Evolutionary conservation across 192 early-diverging fungal genomes (phyloP).

Genomic region (Rhizophagus sp.): DNA sequence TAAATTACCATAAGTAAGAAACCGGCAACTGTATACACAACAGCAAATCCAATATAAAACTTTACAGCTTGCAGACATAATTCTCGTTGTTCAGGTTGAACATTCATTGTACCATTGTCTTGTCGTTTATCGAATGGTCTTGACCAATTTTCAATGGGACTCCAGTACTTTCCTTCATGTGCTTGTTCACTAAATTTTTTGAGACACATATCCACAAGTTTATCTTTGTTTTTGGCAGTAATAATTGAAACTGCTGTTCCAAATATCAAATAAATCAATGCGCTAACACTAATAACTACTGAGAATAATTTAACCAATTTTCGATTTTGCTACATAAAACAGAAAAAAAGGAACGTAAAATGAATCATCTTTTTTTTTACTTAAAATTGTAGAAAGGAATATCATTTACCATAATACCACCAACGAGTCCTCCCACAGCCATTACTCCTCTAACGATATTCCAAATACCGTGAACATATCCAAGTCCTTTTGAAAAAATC

Average conservation of each 20-base stretch:
- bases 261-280: constrained; percentile 9
- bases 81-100: not conserved
- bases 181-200: not conserved
- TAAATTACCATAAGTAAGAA: constrained; percentile 11
- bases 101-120: not conserved
- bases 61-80: not conserved
- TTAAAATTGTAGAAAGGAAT: not conserved
- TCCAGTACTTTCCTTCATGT: not conserved
- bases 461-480: constrained; percentile 8
- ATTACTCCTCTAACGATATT: constrained; percentile 1
- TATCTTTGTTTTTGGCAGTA: not conserved
- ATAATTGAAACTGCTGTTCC: not conserved
- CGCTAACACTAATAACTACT: not conserved
- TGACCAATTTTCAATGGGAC: not conserved
- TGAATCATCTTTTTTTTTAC: not conserved
- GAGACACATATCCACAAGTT: not conserved
- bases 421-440: not conserved
- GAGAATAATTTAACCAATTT: not conserved
- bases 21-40: not conserved
- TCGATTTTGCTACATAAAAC: not conserved
- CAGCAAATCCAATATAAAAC: not conserved
- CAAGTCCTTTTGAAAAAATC: not conserved
- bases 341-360: not conserved
- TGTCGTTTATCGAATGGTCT: not conserved
- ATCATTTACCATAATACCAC: constrained; percentile 6